Evolutionary conservation across 306 rosid species (phyloP).

Genomic region (Rosa rugosa): DNA sequence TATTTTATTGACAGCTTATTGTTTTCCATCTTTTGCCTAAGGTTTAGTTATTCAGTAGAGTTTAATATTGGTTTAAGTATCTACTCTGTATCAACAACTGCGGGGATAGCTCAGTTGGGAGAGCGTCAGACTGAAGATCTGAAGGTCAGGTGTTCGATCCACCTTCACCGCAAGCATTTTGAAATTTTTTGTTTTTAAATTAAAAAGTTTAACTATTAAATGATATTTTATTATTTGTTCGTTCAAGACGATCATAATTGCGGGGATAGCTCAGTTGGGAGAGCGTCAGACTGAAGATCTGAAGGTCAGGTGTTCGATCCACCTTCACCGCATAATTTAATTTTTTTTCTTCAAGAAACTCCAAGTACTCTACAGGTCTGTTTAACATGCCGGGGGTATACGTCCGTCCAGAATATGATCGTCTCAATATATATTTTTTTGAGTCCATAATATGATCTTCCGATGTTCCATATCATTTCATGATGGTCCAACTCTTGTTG

Average conservation of each 20-base stretch:
- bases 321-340: conserved; percentile 7
- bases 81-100: neutral
- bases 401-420: no score
- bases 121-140: neutral
- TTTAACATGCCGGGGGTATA: no score
- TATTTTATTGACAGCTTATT: no score
- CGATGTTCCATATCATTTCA: neutral
- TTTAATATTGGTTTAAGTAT: no score
- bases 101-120: conserved; percentile 23
- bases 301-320: conserved; percentile 23
- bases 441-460: no score
- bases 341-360: neutral
- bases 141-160: conserved; percentile 5
- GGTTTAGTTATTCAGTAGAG: no score
- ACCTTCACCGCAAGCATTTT: conserved; percentile 7
- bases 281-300: conserved; percentile 27
- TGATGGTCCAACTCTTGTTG: neutral
- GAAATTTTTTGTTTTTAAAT: neutral
- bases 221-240: no score
- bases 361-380: no score
- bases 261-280: conserved; percentile 24
- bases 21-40: no score
- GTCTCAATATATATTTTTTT: no score
- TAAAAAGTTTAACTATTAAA: no score
- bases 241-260: neutral